Conservation (phyloP, 2,329 filamentous ascomycete species). For the Metarhizium sp. region DNA sequence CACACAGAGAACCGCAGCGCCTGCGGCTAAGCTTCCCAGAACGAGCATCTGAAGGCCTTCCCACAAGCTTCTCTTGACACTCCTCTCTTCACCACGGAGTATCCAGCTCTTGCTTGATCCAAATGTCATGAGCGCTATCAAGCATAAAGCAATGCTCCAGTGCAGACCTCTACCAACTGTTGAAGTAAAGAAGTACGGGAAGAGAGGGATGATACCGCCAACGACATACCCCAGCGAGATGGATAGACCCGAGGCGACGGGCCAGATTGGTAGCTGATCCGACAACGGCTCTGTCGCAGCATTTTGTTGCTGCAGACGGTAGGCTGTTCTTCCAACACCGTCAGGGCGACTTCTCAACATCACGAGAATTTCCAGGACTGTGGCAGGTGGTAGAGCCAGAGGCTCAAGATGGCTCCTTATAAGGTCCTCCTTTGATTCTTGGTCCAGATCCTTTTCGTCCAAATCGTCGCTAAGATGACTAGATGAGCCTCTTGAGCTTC, state of each 20-base stretch:
- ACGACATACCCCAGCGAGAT: constrained; percentile 54
- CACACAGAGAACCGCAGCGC: constrained; percentile 21
- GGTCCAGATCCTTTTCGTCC: constrained; percentile 9
- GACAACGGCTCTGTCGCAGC: constrained; percentile 3
- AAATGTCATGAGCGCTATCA: constrained; percentile 44
- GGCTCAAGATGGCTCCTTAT: constrained; percentile 24
- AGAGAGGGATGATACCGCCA: constrained; percentile 51
- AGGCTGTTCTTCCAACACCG: constrained; percentile 15
- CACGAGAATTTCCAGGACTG: constrained; percentile 15
- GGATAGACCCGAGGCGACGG: constrained; percentile 43
- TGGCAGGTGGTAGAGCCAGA: constrained; percentile 15
- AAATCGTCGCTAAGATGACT: constrained; percentile 5
- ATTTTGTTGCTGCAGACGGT: constrained; percentile 9
- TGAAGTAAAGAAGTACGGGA: constrained; percentile 49
- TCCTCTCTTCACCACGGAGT: constrained; percentile 13
- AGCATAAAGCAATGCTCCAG: constrained; percentile 45
- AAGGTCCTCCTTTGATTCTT: constrained; percentile 10
- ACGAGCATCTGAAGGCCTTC: constrained; percentile 25
- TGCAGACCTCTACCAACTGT: constrained; percentile 33
- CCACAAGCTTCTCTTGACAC: constrained; percentile 13
- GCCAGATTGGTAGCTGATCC: constrained; percentile 18
- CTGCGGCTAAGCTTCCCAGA: constrained; percentile 23
- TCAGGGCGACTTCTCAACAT: constrained; percentile 19
- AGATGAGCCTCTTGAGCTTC: background rate
- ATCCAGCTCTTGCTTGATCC: constrained; percentile 45